These are phyloP conservation scores for Nephelium lappaceum DNA, from an alignment of 345 rosid species.

Conservation along the genomic window DNA sequence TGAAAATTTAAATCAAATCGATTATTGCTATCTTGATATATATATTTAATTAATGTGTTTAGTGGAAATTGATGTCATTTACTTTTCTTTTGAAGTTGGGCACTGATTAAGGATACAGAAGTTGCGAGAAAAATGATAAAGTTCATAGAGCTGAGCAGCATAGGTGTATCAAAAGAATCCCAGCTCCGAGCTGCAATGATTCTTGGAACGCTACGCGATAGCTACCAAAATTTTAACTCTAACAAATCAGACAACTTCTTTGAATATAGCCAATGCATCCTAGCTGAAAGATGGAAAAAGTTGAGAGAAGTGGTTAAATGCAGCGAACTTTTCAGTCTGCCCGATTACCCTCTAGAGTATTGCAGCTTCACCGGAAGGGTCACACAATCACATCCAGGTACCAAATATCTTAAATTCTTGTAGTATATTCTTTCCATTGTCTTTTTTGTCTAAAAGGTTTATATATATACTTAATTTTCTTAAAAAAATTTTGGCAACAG, in stretches of 20 bases:
- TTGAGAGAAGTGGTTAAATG: slow-evolving; percentile 49
- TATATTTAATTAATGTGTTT: too few relatives aligned
- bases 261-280: slow-evolving; percentile 40
- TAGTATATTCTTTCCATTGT: neutral
- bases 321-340: slow-evolving; percentile 48
- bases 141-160: slow-evolving; percentile 57
- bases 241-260: slow-evolving; percentile 55
- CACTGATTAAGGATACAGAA: slow-evolving; percentile 65
- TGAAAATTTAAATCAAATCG: too few relatives aligned
- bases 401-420: neutral
- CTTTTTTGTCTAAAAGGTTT: neutral
- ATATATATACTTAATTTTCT: neutral
- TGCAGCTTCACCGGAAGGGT: slow-evolving; percentile 61
- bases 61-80: neutral
- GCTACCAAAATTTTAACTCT: slow-evolving; percentile 24
- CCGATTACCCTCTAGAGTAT: slow-evolving; percentile 52
- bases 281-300: slow-evolving; percentile 73
- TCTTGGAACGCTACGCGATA: slow-evolving; percentile 47
- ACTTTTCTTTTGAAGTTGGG: slow-evolving; percentile 58
- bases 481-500: slow-evolving; percentile 30
- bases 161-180: slow-evolving; percentile 87
- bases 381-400: slow-evolving; percentile 63
- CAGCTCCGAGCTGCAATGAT: slow-evolving; percentile 83
- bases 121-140: slow-evolving; percentile 69
- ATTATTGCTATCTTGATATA: too few relatives aligned